These are phyloP conservation scores for Pelargonium cotyledonis DNA, from an alignment of 441 rosid species.

Conservation along the genomic window DNA sequence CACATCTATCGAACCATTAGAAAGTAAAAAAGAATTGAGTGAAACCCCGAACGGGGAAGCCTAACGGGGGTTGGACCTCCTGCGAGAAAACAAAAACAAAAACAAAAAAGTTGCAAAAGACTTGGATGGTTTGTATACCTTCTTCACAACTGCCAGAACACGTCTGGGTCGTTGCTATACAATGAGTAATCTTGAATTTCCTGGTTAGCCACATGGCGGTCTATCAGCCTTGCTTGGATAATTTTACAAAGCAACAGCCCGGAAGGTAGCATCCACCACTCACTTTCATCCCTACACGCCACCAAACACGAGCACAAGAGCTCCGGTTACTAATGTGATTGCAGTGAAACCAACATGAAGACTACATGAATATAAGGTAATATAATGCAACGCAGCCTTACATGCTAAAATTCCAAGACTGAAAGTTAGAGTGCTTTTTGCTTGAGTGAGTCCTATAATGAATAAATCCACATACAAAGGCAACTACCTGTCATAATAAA, in stretches of 20 bases:
- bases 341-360: conserved; percentile 20
- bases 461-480: conserved; percentile 84
- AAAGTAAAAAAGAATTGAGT: conserved; percentile 1
- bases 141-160: conserved; percentile 97
- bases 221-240: conserved; percentile 86
- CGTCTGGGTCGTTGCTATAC: conserved; percentile 80
- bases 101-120: not conserved
- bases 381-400: conserved; percentile 13
- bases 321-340: not conserved
- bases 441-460: conserved; percentile 60
- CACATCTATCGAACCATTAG: not conserved
- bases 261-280: conserved; percentile 99
- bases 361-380: too few relatives aligned
- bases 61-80: not conserved
- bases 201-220: conserved; percentile 91
- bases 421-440: conserved; percentile 61
- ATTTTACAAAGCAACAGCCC: conserved; percentile 86
- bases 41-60: not conserved
- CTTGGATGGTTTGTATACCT: not conserved
- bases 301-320: not conserved
- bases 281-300: conserved; percentile 92
- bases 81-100: not conserved
- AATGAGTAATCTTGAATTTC: conserved; percentile 99
- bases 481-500: conserved; percentile 53
- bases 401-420: conserved; percentile 98